Base-by-base conservation (phyloP, 352 stramenopile genomes). In the Globisporangium barbulae region DNA sequence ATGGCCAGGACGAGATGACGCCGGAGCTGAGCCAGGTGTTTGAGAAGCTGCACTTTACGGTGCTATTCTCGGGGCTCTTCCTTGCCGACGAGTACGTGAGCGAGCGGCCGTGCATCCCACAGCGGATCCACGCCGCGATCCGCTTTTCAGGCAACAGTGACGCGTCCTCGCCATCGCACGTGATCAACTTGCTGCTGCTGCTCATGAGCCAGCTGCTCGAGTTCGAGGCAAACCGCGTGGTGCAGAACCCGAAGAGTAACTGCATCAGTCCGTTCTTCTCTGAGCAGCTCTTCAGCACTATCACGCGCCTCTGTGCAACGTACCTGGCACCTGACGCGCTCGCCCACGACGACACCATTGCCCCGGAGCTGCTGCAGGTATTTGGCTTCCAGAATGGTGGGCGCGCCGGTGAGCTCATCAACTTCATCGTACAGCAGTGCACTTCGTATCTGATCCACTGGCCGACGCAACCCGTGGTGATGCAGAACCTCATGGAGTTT, bases 401-500 rank as follows among this genome's bases (percentile, higher is more conserved):
- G 2, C 75, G 73, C 45, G 83, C 73, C 0, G 66, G 66, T 2
- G 79, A 92, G 39, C 60, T 96, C 9, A 65, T 93, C 17, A 81
- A 80, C 50, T 91, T 96, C 44, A 67, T 94, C 17, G 71, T 93
- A 1, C 74, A 93, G 59, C 74, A 88, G 47, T 72, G 71, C 41
- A 87, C 79, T 6, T 55, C 85, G 25, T 96, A 94, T 45, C 55
- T 96, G 41, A 73, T 91, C 39, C 77, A 93, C 65, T 96, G 87
- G 87, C 78, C 86, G 0, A 93, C 85, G 1, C 83, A 96, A 31
- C 85, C 87, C 0, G 68, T 92, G 3, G 84, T 96, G 50, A 93
- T 93, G 76, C 71, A 94, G 65, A 83, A 96, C 37, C 65, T 92
- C 5, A 89, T 95, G 53, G 75, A 93, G 47, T 88, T 90, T 28